Percentiles rank a stretch among this genome's conserved stretches.
phyloP scores from a whole-genome alignment of 23 red algal species.

The Gracilaria caudata region DNA sequence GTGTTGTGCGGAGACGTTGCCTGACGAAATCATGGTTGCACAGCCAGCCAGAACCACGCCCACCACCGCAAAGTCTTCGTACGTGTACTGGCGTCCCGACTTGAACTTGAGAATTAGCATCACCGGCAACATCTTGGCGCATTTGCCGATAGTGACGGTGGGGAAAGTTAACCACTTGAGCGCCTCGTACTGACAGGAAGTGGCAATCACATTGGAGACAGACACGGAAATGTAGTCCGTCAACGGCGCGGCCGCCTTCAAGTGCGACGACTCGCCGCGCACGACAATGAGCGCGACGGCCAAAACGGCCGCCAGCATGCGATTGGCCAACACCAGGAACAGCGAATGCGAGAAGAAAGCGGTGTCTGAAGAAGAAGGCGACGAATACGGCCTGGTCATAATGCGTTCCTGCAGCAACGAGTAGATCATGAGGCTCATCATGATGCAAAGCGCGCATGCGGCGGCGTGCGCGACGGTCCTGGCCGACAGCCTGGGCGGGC shows the following conservation, averaged over 20 bases:
- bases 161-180: constrained; percentile 88
- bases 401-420: constrained; percentile 87
- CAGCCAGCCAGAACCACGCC: constrained; percentile 52
- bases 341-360: constrained; percentile 80
- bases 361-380: neutral
- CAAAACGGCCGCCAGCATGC: constrained; percentile 66
- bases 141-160: constrained; percentile 86
- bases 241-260: constrained; percentile 41
- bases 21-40: constrained; percentile 61
- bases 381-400: constrained; percentile 78
- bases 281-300: constrained; percentile 36
- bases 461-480: neutral
- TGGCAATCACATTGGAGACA: constrained; percentile 81
- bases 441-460: constrained; percentile 53
- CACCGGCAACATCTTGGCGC: constrained; percentile 91
- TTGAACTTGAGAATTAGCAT: constrained; percentile 64
- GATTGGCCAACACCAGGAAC: constrained; percentile 87
- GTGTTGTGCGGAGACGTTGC: constrained; percentile 61
- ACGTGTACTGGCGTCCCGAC: constrained; percentile 34
- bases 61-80: constrained; percentile 57
- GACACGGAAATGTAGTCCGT: constrained; percentile 69
- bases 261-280: constrained; percentile 31
- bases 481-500: neutral
- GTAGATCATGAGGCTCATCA: constrained; percentile 73
- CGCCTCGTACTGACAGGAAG: constrained; percentile 90